A percentile compares a stretch with the other conserved stretches of the same genome.
Evolutionary conservation across 2,329 filamentous ascomycete species (phyloP).

Genomic region (Xylaria sp.): DNA sequence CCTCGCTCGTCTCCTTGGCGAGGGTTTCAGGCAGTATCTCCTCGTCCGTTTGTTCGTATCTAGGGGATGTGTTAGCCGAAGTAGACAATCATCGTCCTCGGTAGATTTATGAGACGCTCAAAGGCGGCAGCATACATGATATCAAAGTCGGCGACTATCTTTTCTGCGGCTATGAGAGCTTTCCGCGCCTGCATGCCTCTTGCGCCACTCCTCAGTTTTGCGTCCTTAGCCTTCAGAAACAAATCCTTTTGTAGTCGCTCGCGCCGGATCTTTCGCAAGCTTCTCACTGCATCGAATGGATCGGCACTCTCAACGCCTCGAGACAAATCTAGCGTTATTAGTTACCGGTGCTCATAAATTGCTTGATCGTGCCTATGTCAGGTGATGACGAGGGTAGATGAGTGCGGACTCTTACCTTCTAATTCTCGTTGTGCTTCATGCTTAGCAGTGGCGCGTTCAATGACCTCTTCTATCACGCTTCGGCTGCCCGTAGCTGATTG

Average conservation of each 20-base stretch:
- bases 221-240: conserved; percentile 75
- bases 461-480: conserved; percentile 69
- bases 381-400: neutral
- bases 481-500: conserved; percentile 11
- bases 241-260: conserved; percentile 66
- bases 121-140: conserved; percentile 48
- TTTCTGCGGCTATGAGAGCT: conserved; percentile 71
- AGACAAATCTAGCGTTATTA: conserved; percentile 54
- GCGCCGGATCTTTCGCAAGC: conserved; percentile 66
- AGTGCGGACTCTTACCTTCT: conserved; percentile 49
- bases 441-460: conserved; percentile 63
- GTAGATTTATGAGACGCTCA: neutral
- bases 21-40: conserved; percentile 62
- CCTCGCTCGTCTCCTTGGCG: conserved; percentile 70
- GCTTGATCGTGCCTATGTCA: neutral
- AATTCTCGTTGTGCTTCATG: conserved; percentile 66
- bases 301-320: conserved; percentile 65
- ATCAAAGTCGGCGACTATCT: conserved; percentile 64
- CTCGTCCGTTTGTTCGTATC: conserved; percentile 57
- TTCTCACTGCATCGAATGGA: conserved; percentile 61
- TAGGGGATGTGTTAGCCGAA: conserved; percentile 31
- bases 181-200: conserved; percentile 79
- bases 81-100: neutral
- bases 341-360: neutral
- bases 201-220: conserved; percentile 74